Conservation (phyloP, 1,139 yeast species). For the Kodamaea ohmeri region DNA sequence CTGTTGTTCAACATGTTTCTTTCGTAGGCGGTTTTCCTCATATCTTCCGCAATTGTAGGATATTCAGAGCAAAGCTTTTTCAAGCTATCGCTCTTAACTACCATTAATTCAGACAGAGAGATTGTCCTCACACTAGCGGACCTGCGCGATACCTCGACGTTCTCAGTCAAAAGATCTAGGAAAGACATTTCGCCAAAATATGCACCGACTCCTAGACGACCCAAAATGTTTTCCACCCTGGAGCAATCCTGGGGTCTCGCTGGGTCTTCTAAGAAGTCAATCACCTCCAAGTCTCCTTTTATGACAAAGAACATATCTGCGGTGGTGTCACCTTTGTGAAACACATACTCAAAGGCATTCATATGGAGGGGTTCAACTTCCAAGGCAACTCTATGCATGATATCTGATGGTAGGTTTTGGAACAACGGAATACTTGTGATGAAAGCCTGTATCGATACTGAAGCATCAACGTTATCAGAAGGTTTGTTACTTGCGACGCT, state of each 20-base stretch:
- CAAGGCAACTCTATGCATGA: conserved; percentile 61
- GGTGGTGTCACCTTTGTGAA: conserved; percentile 58
- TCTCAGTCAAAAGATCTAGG: conserved; percentile 45
- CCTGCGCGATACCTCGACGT: conserved; percentile 29
- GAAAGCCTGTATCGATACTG: conserved; percentile 56
- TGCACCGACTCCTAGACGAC: conserved; percentile 59
- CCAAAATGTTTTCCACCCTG: conserved; percentile 42
- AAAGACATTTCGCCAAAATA: conserved; percentile 80
- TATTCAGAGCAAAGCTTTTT: conserved; percentile 53
- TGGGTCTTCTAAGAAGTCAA: conserved; percentile 36
- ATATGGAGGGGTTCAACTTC: conserved; percentile 55
- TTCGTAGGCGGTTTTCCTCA: conserved; percentile 57
- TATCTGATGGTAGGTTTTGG: conserved; percentile 51
- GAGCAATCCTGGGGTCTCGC: conserved; percentile 7
- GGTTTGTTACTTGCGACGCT: conserved; percentile 10
- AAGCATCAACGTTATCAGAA: conserved; percentile 43
- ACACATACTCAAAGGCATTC: conserved; percentile 57
- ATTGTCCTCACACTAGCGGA: conserved; percentile 65
- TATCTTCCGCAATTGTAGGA: conserved; percentile 57
- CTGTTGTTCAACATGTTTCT: conserved; percentile 29
- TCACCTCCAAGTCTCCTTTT: conserved; percentile 68
- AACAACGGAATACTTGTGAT: conserved; percentile 59
- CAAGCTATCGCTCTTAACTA: conserved; percentile 53
- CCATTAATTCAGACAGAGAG: conserved; percentile 56
- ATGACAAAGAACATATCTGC: conserved; percentile 65